Conservation (phyloP, 257 asterid species). For the Jacaranda mimosifolia region DNA sequence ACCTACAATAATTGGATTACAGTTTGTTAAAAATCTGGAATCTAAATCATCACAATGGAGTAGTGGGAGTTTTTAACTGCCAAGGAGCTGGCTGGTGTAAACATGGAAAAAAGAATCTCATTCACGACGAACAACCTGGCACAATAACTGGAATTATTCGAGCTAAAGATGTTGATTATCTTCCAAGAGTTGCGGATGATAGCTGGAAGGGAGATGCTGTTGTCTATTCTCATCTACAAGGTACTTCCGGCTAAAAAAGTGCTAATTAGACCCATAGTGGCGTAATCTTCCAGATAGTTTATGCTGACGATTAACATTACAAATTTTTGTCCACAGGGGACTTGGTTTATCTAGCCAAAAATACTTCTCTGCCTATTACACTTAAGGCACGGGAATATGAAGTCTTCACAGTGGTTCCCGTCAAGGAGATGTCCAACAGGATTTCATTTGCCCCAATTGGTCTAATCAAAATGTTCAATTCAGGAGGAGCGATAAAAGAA, state of each 20-base stretch:
- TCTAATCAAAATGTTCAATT: constrained; percentile 81
- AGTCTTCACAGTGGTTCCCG: constrained; percentile 76
- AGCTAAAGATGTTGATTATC: constrained; percentile 75
- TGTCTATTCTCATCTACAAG: constrained; percentile 70
- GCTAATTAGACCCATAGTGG: not conserved
- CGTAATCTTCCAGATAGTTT: not conserved
- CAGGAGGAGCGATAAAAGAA: constrained; percentile 85
- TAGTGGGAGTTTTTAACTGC: constrained; percentile 79
- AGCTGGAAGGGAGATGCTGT: constrained; percentile 72
- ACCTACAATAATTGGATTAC: constrained; percentile 24
- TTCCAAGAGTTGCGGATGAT: constrained; percentile 68
- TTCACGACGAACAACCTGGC: constrained; percentile 75
- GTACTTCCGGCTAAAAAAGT: constrained; percentile 40
- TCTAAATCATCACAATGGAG: constrained; percentile 75
- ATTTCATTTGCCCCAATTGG: constrained; percentile 75
- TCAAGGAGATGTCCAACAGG: constrained; percentile 54
- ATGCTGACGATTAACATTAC: not conserved
- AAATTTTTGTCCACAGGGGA: constrained; percentile 57
- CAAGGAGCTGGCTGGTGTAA: constrained; percentile 92
- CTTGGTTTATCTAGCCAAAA: constrained; percentile 65
- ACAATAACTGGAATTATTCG: constrained; percentile 67
- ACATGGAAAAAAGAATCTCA: constrained; percentile 71
- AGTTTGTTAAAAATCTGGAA: constrained; percentile 91
- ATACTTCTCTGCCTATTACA: constrained; percentile 70
- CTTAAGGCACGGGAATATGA: constrained; percentile 74